Base-by-base conservation (phyloP, 1,284 basidiomycete species). In the Rhodotorula sp. region DNA sequence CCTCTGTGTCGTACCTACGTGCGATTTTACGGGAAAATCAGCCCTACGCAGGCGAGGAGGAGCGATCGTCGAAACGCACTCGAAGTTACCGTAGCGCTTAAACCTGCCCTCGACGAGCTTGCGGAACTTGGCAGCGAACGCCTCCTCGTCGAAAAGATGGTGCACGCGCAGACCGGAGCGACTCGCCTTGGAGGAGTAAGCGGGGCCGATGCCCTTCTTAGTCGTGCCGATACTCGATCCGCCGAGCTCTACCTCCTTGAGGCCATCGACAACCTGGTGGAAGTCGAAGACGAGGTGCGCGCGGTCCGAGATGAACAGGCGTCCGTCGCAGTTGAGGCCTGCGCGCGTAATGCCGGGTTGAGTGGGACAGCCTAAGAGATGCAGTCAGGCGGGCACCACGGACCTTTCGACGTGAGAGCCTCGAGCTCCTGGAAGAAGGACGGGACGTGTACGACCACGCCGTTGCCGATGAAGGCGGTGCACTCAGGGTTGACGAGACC, bases 221-320 rank as follows among this genome's bases (percentile, higher is more conserved):
- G 96, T 99, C 56, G 96, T 99, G 60, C 96, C 96, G 81, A 99
- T 98, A 82, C 91, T 91, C 7, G 88, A 90, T 25, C 92, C 92
- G 49, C 97, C 97, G 21, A 98, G 88, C 82, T 99, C 96, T 60
- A 95, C 92, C 82, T 99, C 96, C 82, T 99, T 99, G 79, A 99
- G 84, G 23, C 97, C 97, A 80, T 99, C 97, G 54, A 99, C 97
- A 79, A 98, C 97, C 84, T 99, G 96, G 83, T 99, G 96, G 83
- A 99, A 99, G 82, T 98, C 96, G 80, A 98, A 94, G 59, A 99
- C 96, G 74, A 99, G 89, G 77, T 97, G 93, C 4, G 96, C 93
- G 74, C 96, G 90, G 83, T 98, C 94, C 34, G 96, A 98, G 77
- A 99, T 85, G 82, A 97, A 91, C 34, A 99, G 84, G 55, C 97